phyloP scores from a whole-genome alignment of 2,329 filamentous ascomycete genomes.

The Myotisia sp. region DNA sequence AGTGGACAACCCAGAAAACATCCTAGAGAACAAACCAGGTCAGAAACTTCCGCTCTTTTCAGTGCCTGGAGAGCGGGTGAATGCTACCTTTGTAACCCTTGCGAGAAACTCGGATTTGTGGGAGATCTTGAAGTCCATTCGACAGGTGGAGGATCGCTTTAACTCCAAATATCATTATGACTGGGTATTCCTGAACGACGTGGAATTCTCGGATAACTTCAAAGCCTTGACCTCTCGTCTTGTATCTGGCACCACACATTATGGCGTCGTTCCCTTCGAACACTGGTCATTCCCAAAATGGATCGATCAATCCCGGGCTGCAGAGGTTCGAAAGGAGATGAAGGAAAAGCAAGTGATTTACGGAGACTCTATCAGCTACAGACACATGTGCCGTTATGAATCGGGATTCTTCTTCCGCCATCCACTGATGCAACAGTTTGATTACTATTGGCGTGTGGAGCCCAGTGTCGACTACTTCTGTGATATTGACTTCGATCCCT shows the following conservation, averaged over 20 bases:
- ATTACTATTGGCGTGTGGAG: constrained; percentile 99
- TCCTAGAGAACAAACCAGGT: neutral
- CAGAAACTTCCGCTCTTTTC: constrained; percentile 36
- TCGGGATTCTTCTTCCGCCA: constrained; percentile 99
- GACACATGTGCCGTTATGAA: constrained; percentile 99
- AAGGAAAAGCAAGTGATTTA: constrained; percentile 91
- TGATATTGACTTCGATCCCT: constrained; percentile 88
- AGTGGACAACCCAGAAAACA: neutral
- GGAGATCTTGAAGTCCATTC: constrained; percentile 93
- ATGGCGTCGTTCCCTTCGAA: constrained; percentile 75
- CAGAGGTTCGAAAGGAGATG: constrained; percentile 88
- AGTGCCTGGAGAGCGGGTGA: constrained; percentile 51
- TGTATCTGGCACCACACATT: constrained; percentile 84
- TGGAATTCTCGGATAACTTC: constrained; percentile 84
- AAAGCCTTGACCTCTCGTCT: constrained; percentile 80
- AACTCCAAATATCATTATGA: constrained; percentile 95
- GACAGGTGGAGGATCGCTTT: constrained; percentile 94
- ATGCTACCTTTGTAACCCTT: constrained; percentile 93
- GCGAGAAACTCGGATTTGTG: constrained; percentile 87
- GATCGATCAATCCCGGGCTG: constrained; percentile 90
- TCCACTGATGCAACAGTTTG: constrained; percentile 82
- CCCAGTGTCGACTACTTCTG: constrained; percentile 93
- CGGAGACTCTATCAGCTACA: constrained; percentile 89
- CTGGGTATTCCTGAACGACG: constrained; percentile 97
- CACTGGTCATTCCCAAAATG: constrained; percentile 96